phyloP scores from a whole-genome alignment of 495 filamentous ascomycete species.

The Oidiodendron maius region DNA sequence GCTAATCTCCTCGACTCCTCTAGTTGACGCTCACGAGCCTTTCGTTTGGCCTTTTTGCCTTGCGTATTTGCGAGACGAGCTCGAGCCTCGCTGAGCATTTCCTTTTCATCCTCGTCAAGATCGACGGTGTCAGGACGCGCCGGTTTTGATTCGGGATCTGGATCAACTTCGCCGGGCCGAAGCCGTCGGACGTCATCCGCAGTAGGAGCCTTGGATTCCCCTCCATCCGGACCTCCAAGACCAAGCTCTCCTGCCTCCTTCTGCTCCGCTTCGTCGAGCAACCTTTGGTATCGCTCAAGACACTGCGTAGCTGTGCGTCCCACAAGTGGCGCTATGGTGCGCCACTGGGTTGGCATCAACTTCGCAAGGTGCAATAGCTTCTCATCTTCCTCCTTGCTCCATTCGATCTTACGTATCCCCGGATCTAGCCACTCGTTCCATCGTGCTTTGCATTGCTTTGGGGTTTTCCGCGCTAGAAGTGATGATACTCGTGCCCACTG shows the following conservation, averaged over 20 bases:
- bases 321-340: constrained; percentile 95
- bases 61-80: constrained; percentile 95
- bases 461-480: constrained; percentile 91
- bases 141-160: constrained; percentile 93
- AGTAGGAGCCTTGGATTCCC: constrained; percentile 79
- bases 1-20: constrained; percentile 90
- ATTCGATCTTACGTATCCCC: constrained; percentile 95
- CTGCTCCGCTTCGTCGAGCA: constrained; percentile 92
- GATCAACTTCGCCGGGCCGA: constrained; percentile 89
- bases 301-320: constrained; percentile 95
- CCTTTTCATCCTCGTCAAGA: constrained; percentile 97
- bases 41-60: constrained; percentile 98
- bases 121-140: constrained; percentile 97
- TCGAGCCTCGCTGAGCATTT: constrained; percentile 96
- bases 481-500: constrained; percentile 99
- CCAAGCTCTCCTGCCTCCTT: constrained; percentile 77
- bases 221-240: constrained; percentile 79
- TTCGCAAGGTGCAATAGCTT: constrained; percentile 94
- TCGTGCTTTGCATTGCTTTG: constrained; percentile 97
- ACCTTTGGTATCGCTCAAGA: constrained; percentile 91
- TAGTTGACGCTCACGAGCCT: constrained; percentile 90
- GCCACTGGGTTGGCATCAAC: constrained; percentile 98
- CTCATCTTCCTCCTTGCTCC: constrained; percentile 98
- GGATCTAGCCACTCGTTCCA: constrained; percentile 99
- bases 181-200: constrained; percentile 90